A percentile compares a stretch with the other conserved stretches of the same genome.
Evolutionary conservation across 202 grass and related monocot genomes (phyloP).

Genomic region (Setaria viridis): DNA sequence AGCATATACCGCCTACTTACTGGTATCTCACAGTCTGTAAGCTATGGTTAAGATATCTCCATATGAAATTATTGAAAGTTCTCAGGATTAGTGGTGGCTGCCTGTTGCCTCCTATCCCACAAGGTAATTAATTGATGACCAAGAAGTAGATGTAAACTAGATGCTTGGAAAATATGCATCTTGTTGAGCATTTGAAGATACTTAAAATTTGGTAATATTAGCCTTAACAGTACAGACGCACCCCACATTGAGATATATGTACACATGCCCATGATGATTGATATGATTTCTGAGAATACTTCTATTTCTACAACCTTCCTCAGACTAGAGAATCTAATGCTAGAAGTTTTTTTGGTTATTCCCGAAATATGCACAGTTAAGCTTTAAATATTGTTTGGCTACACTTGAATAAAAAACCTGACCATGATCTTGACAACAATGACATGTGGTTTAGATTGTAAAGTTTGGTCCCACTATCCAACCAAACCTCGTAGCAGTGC

Average conservation of each 20-base stretch:
- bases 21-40: neutral
- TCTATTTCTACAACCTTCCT: neutral
- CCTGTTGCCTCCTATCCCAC: neutral
- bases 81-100: neutral
- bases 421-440: neutral
- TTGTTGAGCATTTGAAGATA: neutral
- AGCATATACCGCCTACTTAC: constrained; percentile 7
- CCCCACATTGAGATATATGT: neutral
- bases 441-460: neutral
- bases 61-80: constrained; percentile 3
- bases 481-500: neutral
- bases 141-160: neutral
- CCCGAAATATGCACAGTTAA: neutral
- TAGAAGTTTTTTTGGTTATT: neutral
- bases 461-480: neutral
- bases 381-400: constrained; percentile 27
- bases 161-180: neutral
- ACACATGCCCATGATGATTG: neutral
- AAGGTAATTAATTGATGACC: neutral
- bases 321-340: neutral
- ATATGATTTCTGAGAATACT: neutral
- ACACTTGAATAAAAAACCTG: neutral
- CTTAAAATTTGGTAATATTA: constrained; percentile 2
- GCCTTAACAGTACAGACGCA: neutral
- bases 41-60: neutral